These are phyloP conservation scores for Xylaria grammica DNA, from an alignment of 495 filamentous ascomycete species.

Conservation along the genomic window DNA sequence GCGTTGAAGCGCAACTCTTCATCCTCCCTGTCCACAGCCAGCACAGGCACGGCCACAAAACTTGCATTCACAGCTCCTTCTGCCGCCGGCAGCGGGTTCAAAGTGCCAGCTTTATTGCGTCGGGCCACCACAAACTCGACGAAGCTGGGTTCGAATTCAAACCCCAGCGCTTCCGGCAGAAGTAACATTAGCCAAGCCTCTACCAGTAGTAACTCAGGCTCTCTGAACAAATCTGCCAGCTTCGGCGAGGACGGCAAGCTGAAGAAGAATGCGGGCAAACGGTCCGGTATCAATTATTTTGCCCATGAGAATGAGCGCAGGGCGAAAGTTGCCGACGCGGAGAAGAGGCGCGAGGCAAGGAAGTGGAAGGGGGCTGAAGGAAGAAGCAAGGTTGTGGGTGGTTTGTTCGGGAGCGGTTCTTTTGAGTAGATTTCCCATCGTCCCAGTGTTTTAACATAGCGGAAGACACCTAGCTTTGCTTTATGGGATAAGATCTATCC, in stretches of 20 bases:
- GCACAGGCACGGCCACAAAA: slow-evolving; percentile 37
- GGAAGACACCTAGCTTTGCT: background rate
- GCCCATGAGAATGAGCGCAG: slow-evolving; percentile 73
- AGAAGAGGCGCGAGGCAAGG: slow-evolving; percentile 67
- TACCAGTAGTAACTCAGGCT: slow-evolving; percentile 41
- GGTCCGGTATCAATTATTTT: slow-evolving; percentile 75
- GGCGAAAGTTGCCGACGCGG: slow-evolving; percentile 61
- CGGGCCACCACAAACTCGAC: slow-evolving; percentile 71
- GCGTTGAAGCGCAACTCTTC: slow-evolving; percentile 69
- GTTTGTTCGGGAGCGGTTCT: slow-evolving; percentile 56
- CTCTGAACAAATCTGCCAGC: slow-evolving; percentile 44
- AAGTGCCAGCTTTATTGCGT: slow-evolving; percentile 78
- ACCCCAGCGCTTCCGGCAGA: slow-evolving; percentile 31
- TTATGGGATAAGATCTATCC: slow-evolving; percentile 2
- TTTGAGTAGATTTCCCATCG: slow-evolving; percentile 44
- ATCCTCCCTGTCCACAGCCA: slow-evolving; percentile 29
- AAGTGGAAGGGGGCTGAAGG: slow-evolving; percentile 69
- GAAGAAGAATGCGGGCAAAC: slow-evolving; percentile 70
- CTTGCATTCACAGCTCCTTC: slow-evolving; percentile 66
- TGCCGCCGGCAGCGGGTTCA: slow-evolving; percentile 59
- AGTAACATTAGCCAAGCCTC: slow-evolving; percentile 41
- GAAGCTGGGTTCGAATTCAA: slow-evolving; percentile 37
- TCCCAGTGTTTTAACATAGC: background rate
- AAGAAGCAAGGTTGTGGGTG: slow-evolving; percentile 50
- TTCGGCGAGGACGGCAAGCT: slow-evolving; percentile 55